Evolutionary conservation across 306 rosid genomes (phyloP).

Genomic region (Gleditsia sinensis): DNA sequence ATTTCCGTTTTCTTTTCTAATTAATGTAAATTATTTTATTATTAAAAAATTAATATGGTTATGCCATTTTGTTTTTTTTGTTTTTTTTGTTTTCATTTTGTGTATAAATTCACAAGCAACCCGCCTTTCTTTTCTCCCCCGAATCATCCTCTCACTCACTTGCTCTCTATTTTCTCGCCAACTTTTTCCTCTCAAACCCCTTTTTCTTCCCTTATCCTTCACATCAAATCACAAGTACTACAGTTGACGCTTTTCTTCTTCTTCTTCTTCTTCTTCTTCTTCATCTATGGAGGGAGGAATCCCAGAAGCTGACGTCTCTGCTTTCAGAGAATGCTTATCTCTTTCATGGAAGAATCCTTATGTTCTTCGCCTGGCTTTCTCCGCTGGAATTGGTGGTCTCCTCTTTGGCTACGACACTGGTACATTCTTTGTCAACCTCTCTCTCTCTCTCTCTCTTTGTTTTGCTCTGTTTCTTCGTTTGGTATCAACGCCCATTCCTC

Average conservation of each 20-base stretch:
- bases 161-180: background rate
- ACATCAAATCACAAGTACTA: too few species aligned
- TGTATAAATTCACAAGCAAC: too few species aligned
- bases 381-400: conserved; percentile 77
- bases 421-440: background rate
- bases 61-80: too few species aligned
- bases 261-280: too few species aligned
- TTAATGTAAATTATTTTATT: too few species aligned
- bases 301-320: conserved; percentile 51
- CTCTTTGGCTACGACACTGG: conserved; percentile 74
- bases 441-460: background rate
- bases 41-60: too few species aligned
- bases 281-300: conserved; percentile 63
- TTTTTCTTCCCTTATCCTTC: too few species aligned
- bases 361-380: conserved; percentile 67
- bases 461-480: background rate
- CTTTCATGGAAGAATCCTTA: conserved; percentile 64
- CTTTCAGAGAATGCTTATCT: conserved; percentile 69
- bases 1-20: too few species aligned
- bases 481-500: too few species aligned
- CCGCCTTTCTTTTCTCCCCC: background rate
- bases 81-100: too few species aligned
- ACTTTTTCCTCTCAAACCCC: background rate
- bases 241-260: too few species aligned
- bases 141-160: background rate